Base-by-base conservation (phyloP, 129 eudicot species). In the Chrysanthemum lavandulifolium region DNA sequence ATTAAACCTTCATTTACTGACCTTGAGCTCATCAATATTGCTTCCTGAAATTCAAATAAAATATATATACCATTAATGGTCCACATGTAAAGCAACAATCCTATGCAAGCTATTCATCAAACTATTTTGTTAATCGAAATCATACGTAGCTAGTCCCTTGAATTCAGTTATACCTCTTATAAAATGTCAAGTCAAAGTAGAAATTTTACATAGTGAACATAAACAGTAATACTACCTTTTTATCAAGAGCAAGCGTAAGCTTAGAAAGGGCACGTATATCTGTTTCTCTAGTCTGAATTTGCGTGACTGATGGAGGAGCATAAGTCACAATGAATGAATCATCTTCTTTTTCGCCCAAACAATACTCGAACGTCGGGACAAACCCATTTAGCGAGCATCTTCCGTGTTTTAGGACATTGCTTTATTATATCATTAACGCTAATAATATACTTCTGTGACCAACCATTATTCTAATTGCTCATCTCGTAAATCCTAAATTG, bases 201-300 rank as follows among this genome's bases (percentile, higher is more conserved):
- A 45, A 14, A 29, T 16, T 60, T 2, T 31, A 61, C 9, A 53
- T 12, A 21, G 31, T 14, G 29, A 40, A 74, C 63, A 45, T n/a
- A 64, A 64, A 59, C 10, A 40, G 36, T 54, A 65, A 53, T 40
- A 71, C 68, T 69, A 85, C 90, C 90, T 85, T 85, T 68, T 83
- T 82, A 78, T 82, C 84, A 19, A 79, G 82, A 33, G 84, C 77
- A 61, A 83, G 80, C 31, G 73, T 73, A 56, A 82, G 82, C 75
- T 75, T 79, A 56, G 90, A 79, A 27, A 82, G 79, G 45, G 82
- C 86, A 45, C 76, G 77, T 67, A 82, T 75, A 73, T 82, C 84
- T 5, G 82, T 81, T 72, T 78, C 82, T 67, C 79, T 85, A 14
- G 84, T 75, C 61, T 80, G 80, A 29, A 62, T 67, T 19, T 79